phyloP scores from a whole-genome alignment of 768 basidiomycete genomes.

The Mycena kentingensis region DNA sequence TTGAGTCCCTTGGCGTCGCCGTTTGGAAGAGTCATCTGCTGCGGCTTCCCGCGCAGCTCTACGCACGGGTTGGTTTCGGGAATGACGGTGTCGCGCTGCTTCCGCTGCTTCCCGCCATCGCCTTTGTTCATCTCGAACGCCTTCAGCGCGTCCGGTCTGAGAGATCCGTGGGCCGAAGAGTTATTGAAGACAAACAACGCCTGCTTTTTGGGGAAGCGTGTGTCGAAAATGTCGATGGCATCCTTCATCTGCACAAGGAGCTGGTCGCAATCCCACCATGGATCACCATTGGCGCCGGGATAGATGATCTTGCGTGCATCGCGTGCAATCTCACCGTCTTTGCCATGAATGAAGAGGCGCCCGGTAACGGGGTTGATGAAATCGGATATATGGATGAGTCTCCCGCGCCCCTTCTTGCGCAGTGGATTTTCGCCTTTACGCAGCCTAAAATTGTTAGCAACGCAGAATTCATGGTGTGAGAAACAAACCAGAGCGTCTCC shows the following conservation, averaged over 20 bases:
- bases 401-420: too few relatives aligned
- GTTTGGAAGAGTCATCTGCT: slow-evolving; percentile 40
- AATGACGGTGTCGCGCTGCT: slow-evolving; percentile 39
- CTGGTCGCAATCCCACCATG: slow-evolving; percentile 30
- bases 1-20: too few relatives aligned
- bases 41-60: slow-evolving; percentile 28
- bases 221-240: slow-evolving; percentile 32
- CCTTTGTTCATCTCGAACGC: slow-evolving; percentile 46
- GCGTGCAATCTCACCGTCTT: too few relatives aligned
- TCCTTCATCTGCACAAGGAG: slow-evolving; percentile 27
- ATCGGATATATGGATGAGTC: too few relatives aligned
- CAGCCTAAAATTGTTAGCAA: too few relatives aligned
- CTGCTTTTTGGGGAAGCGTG: slow-evolving; percentile 19
- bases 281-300: slow-evolving; percentile 25
- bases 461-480: too few relatives aligned
- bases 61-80: slow-evolving; percentile 35
- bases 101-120: slow-evolving; percentile 40
- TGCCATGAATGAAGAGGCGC: too few relatives aligned
- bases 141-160: slow-evolving; percentile 41
- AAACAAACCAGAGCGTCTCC: too few relatives aligned
- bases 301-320: slow-evolving; percentile 31
- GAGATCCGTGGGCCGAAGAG: slow-evolving; percentile 32
- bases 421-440: too few relatives aligned
- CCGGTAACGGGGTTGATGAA: too few relatives aligned
- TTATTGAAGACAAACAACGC: slow-evolving; percentile 32